Conservation (phyloP, 176 grass and related monocot genomes). For the Zizania latifolia region DNA sequence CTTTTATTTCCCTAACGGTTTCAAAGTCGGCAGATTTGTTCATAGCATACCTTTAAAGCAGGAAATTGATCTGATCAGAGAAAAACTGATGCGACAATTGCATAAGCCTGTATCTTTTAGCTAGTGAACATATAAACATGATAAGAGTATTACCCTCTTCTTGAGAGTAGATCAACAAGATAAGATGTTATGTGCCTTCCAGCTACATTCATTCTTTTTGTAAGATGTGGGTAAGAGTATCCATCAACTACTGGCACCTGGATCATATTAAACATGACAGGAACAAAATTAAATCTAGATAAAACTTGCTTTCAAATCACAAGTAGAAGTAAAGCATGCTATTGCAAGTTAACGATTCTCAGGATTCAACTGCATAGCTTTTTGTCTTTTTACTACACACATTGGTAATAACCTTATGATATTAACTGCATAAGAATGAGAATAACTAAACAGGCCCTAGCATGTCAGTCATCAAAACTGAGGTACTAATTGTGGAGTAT, state of each 20-base stretch:
- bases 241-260: conserved; percentile 99
- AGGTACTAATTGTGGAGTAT: neutral
- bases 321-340: neutral
- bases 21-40: conserved; percentile 97
- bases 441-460: neutral
- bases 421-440: neutral
- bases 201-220: conserved; percentile 98
- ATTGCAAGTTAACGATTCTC: neutral
- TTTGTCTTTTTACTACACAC: neutral
- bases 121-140: conserved; percentile 12
- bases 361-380: neutral
- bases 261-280: conserved; percentile 18
- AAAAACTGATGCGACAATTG: conserved; percentile 12
- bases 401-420: neutral
- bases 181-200: conserved; percentile 98
- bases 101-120: conserved; percentile 26
- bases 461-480: neutral
- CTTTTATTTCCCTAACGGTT: conserved; percentile 91
- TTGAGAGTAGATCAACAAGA: conserved; percentile 92
- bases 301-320: neutral
- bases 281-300: neutral
- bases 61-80: conserved; percentile 9
- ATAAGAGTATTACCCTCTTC: conserved; percentile 77
- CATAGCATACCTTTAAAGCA: conserved; percentile 78
- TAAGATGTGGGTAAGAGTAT: conserved; percentile 92